Conservation (phyloP, 1,139 yeast species). For the Blastobotrys proliferans region DNA sequence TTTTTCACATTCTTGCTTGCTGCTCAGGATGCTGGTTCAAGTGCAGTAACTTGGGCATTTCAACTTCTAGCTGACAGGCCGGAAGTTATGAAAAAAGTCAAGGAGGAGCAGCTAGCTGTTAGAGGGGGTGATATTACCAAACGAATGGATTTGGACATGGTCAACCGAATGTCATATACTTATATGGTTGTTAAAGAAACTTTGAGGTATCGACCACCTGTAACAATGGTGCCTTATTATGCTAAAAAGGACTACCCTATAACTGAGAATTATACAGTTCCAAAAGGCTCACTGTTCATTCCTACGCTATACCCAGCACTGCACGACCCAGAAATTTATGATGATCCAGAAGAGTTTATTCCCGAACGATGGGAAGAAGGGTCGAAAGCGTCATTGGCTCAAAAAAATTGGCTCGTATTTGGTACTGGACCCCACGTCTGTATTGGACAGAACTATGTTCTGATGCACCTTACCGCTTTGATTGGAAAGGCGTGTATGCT, state of each 20-base stretch:
- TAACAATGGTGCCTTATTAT: conserved; percentile 94
- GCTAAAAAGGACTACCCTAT: conserved; percentile 84
- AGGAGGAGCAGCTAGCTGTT: conserved; percentile 85
- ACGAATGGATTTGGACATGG: conserved; percentile 63
- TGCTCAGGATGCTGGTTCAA: conserved; percentile 95
- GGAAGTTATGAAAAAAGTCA: conserved; percentile 73
- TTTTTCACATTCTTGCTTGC: conserved; percentile 95
- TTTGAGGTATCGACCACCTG: conserved; percentile 95
- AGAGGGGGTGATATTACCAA: conserved; percentile 69
- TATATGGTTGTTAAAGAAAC: conserved; percentile 86
- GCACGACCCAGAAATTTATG: conserved; percentile 95
- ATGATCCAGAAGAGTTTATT: conserved; percentile 84
- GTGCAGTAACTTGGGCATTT: conserved; percentile 98
- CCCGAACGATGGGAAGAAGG: conserved; percentile 93
- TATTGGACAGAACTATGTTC: conserved; percentile 88
- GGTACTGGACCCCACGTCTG: conserved; percentile 99
- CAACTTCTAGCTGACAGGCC: conserved; percentile 95
- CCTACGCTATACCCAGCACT: conserved; percentile 94
- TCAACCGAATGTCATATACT: conserved; percentile 84
- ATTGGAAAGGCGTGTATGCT: conserved; percentile 83
- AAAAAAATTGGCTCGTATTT: conserved; percentile 91
- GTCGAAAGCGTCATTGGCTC: conserved; percentile 53
- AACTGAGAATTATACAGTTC: conserved; percentile 78
- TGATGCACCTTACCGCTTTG: conserved; percentile 83
- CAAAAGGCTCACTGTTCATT: conserved; percentile 95